A percentile compares a stretch with the other conserved stretches of the same genome.
Evolutionary conservation across 495 filamentous ascomycete species (phyloP).

Genomic region (Penicillium cataractarum): DNA sequence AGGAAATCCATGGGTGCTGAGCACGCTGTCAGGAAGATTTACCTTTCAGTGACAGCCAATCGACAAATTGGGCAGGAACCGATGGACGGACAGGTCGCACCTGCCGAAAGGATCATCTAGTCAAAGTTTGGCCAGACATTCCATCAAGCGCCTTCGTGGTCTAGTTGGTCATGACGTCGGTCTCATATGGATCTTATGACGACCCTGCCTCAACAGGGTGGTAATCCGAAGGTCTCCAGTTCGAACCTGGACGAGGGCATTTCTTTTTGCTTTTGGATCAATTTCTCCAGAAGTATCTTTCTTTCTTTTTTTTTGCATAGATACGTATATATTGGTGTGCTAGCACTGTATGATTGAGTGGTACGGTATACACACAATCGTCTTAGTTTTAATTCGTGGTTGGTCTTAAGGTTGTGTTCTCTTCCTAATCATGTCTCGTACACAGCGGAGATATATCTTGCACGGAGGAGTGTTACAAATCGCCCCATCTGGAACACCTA

Average conservation of each 20-base stretch:
- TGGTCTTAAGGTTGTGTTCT: no score
- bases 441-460: no score
- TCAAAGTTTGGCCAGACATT: neutral
- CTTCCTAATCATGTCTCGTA: no score
- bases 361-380: no score
- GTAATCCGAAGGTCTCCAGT: slow-evolving; percentile 33
- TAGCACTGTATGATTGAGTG: no score
- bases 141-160: slow-evolving; percentile 24
- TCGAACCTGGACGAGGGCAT: slow-evolving; percentile 31
- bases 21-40: neutral
- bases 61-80: neutral
- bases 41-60: slow-evolving; percentile 2
- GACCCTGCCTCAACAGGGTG: slow-evolving; percentile 26
- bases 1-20: neutral
- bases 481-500: no score
- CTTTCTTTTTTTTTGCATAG: no score
- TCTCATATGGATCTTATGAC: slow-evolving; percentile 32
- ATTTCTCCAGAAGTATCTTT: no score
- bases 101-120: neutral
- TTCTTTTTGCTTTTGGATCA: slow-evolving; percentile 4
- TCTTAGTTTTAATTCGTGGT: no score
- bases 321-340: no score
- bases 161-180: slow-evolving; percentile 34
- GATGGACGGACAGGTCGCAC: neutral
- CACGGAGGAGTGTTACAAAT: no score